Conservation (phyloP, 1,284 basidiomycete species). For the Papiliotrema flavescens region DNA sequence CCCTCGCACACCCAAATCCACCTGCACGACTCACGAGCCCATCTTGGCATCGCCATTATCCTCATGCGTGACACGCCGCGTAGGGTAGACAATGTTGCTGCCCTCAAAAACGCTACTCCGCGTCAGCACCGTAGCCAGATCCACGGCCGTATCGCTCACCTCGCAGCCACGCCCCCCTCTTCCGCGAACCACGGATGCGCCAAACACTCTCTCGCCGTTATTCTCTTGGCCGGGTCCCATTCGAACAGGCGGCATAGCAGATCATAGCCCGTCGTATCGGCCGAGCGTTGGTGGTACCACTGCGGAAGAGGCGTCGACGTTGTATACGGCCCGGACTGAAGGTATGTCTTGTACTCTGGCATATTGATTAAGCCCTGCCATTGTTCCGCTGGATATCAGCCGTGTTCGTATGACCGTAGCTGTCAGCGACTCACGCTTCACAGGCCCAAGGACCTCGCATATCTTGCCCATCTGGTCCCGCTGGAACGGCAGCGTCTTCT, state of each 20-base stretch:
- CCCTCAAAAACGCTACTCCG: conserved; percentile 44
- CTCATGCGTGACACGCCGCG: conserved; percentile 54
- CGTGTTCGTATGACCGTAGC: background rate
- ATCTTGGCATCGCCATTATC: conserved; percentile 52
- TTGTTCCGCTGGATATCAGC: conserved; percentile 55
- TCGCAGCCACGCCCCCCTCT: conserved; percentile 46
- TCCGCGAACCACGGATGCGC: conserved; percentile 61
- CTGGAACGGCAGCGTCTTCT: conserved; percentile 89
- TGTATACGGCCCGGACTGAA: conserved; percentile 61
- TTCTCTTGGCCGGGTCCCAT: conserved; percentile 83
- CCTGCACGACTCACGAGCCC: conserved; percentile 44
- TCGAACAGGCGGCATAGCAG: conserved; percentile 77
- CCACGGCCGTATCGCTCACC: conserved; percentile 43
- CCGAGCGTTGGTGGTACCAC: conserved; percentile 68
- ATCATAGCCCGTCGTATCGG: conserved; percentile 62
- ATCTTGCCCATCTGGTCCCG: conserved; percentile 92
- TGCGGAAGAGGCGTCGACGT: conserved; percentile 22
- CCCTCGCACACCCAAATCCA: background rate
- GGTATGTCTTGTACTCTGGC: conserved; percentile 82
- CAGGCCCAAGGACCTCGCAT: conserved; percentile 88
- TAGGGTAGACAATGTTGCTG: conserved; percentile 50
- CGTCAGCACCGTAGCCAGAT: background rate
- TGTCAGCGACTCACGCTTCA: conserved; percentile 60
- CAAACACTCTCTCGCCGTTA: conserved; percentile 78
- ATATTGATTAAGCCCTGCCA: conserved; percentile 86